Percentiles rank a stretch among this genome's conserved stretches.
These are phyloP conservation scores for Durusdinium trenchii DNA, from an alignment of 73 alveolate genomes.

Conservation along the genomic window DNA sequence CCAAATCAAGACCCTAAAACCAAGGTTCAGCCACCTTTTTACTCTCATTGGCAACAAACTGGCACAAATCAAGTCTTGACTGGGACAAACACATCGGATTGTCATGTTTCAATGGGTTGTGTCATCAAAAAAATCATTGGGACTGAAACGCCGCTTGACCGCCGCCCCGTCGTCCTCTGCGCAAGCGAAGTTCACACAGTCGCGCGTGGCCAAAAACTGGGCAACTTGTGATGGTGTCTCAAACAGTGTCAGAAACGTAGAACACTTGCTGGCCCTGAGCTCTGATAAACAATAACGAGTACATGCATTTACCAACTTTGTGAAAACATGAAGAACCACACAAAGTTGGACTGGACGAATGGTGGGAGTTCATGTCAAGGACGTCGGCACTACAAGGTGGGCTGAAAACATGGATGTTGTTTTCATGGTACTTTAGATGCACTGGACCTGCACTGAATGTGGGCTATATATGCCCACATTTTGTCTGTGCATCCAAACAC, in stretches of 20 bases:
- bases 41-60: too few relatives aligned
- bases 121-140: background rate
- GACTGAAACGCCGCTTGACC: background rate
- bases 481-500: slow-evolving; percentile 11
- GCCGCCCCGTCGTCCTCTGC: slow-evolving; percentile 48
- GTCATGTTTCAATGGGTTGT: background rate
- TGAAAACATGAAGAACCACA: too few relatives aligned
- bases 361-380: too few relatives aligned
- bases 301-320: too few relatives aligned
- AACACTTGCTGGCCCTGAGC: background rate
- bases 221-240: background rate
- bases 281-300: background rate
- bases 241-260: background rate
- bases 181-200: slow-evolving; percentile 78
- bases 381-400: too few relatives aligned
- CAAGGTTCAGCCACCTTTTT: background rate
- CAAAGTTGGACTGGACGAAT: too few relatives aligned
- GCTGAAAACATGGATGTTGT: too few relatives aligned
- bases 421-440: too few relatives aligned
- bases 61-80: too few relatives aligned
- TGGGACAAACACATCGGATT: background rate
- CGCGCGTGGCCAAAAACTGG: slow-evolving; percentile 91
- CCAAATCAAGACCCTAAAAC: background rate
- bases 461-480: too few relatives aligned
- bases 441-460: too few relatives aligned